A percentile compares a stretch with the other conserved stretches of the same genome.
These are phyloP conservation scores for Solanum gandarillasii DNA, from an alignment of 257 asterid genomes.

Conservation along the genomic window DNA sequence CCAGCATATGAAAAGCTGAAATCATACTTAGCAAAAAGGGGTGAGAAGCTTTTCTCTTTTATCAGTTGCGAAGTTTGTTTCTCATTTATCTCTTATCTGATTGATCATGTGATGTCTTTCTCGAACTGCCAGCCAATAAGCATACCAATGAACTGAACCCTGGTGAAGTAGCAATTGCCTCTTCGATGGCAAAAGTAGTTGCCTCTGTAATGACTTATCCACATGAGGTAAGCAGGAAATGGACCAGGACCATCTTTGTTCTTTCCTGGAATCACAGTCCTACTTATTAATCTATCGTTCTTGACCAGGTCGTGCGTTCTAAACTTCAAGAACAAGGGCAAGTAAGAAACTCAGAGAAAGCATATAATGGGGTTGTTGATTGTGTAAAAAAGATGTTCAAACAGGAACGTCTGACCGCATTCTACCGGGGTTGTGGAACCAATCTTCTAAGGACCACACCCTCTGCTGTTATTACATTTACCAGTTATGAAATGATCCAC, in stretches of 20 bases:
- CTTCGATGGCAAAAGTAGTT: constrained; percentile 64
- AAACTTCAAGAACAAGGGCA: constrained; percentile 97
- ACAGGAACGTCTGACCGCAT: constrained; percentile 69
- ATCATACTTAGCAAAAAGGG: constrained; percentile 58
- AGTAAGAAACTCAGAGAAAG: constrained; percentile 30
- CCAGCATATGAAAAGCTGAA: constrained; percentile 89
- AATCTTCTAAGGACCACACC: constrained; percentile 94
- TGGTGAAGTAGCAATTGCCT: constrained; percentile 75
- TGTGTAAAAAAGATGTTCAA: constrained; percentile 54
- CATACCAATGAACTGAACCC: constrained; percentile 38
- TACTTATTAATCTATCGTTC: not conserved
- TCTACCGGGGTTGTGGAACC: constrained; percentile 94
- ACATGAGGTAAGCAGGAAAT: constrained; percentile 59
- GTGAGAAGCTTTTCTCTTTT: constrained; percentile 22
- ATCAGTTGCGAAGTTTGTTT: not conserved
- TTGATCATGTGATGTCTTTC: not conserved
- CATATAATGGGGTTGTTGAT: constrained; percentile 64
- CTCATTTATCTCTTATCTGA: not conserved
- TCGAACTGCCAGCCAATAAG: constrained; percentile 42
- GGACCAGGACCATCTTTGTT: not conserved
- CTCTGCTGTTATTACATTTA: constrained; percentile 84
- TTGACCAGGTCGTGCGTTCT: constrained; percentile 74
- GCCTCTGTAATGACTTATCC: constrained; percentile 91
- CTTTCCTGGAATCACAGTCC: not conserved
- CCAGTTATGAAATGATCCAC: constrained; percentile 83